Evolutionary conservation across 148 eudicot genomes (phyloP), one percentile per base, ranked within the genome.

Genomic region (Tetragonia tetragonoides): DNA sequence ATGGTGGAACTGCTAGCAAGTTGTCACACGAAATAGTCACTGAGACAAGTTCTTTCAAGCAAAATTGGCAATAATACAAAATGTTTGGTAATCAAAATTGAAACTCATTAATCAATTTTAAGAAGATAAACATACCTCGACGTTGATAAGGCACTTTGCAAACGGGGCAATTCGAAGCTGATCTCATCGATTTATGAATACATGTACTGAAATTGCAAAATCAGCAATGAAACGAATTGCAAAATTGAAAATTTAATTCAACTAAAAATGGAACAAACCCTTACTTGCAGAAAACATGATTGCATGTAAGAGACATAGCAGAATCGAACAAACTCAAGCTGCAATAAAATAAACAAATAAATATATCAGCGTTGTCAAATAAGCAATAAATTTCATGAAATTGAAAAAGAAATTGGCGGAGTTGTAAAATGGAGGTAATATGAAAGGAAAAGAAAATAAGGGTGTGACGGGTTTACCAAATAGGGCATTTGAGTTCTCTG

Each of bases 201-300:
- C 99, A 95, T 28, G 23, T 64, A 81, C 97, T 93, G 87, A 73
- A 73, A 80, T 34, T 7, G 81, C 23, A 71, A 66, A 72, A 28
- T 28, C 10, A 5, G 64, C 47, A 34, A 61, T 40, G 1, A 16
- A 38, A 61, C 7, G 0, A n/a, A 8, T 0, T 23, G 53, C 15
- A 47, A 62, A 62, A 80, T n/a, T 12, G 12, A 62, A 17, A 70
- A 24, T 23, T 41, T 9, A 76, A 16, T 21, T 23, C 12, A 23
- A 57, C 10, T 2, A 71, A 46, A 72, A 23, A 39, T 15, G 17
- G 42, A 37, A 23, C 9, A 23, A 62, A 51, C 44, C 40, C 88
- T 82, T 86, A 91, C 98, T 84, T 85, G 98, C 99, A 95, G 85
- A 95, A 95, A 24, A 91, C 92, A 84, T 95, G 99, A 72, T 95